Evolutionary conservation across 2,329 filamentous ascomycete genomes (phyloP), one percentile per base, ranked within the genome.

Genomic region (Colletotrichum endophyticum): DNA sequence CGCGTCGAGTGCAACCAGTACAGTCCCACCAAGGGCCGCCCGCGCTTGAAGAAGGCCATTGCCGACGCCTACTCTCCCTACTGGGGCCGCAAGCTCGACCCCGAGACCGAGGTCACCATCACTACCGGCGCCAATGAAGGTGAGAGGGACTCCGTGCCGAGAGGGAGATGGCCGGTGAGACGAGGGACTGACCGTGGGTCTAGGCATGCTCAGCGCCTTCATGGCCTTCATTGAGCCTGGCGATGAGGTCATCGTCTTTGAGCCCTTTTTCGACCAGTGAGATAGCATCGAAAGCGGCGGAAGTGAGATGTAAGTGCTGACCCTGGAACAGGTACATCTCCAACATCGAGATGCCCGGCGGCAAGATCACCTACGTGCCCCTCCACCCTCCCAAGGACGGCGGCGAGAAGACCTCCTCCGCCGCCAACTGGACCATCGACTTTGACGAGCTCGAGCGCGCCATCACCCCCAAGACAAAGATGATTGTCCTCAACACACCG

Each of bases 1-100:
- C 91, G 92, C 68, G 96, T 99, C 27, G 97, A 99, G 80, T 98
- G 96, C 90, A 99, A 99, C 85, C 97, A 99, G 89, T 99, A 99
- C 89, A 96, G 96, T 27, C 97, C 96, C 4, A 98, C 97, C 25
- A 97, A 96, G 89, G 97, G 97, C 77, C 93, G 96, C 8, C 96
- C 97, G 57, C 92, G 96, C 72, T 90, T 99, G 82, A 96, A 94
- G 90, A 95, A 99, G 88, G 97, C 97, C 68, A 93, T 99, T 81
- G 95, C 97, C 4, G 93, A 98, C 81, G 95, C 97, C 27, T 99
- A 99, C 87, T 94, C 95, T 16, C 95, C 96, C 1, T 94, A 94
- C 84, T 99, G 98, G 89, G 95, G 95, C 44, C 92, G 95, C 70
- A 89, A 91, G 78, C 86, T 99, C 61, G 90, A 99, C 84, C 95